Evolutionary conservation across 1,284 basidiomycete species (phyloP), one percentile per base, ranked within the genome.

Genomic region (Pseudozyma pruni): DNA sequence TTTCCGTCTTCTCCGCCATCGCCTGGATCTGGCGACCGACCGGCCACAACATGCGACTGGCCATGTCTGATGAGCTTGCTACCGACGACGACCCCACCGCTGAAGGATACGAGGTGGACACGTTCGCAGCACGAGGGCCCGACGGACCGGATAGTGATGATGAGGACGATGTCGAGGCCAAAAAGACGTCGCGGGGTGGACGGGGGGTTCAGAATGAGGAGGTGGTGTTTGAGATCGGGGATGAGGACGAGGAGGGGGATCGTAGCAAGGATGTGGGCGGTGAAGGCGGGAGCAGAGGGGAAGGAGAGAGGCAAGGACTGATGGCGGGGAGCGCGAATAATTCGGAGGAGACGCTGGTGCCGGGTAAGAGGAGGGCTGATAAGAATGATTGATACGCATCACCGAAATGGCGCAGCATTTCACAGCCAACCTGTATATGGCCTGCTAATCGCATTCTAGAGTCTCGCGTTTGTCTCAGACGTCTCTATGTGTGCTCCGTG

Each of bases 11-110:
- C 82, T 84, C 86, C 42, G 85, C 88, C 9, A 93, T 98, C 67
- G 89, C 91, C 3, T 97, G 89, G 84, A 86, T 98, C 25, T 99
- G 96, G 95, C 87, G 94, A 38, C 95, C 95, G 56, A 92, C 93
- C 2, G 89, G 88, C 35, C 89, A 93, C 83, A 98, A 98, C 85
- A 87, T 92, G 85, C 91, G 92, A 9, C 50, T 82, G 5, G 76
- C 76, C 47, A 80, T 80, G 77, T 77, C 77, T 37, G 76, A 79
- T 48, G 81, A 82, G 85, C 79, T 86, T 75, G 78, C 90, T 86
- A 87, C 87, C 91, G 71, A 90, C 89, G 42, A 92, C 91, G 90
- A 92, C 89, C 54, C 91, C 91, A 73, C 91, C 91, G 84, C 83
- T 90, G 61, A 90, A 90, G 27, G 76, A 7, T 81, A 73, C 89